phyloP scores from a whole-genome alignment of 768 basidiomycete species.

The Kwoniella europaea region DNA sequence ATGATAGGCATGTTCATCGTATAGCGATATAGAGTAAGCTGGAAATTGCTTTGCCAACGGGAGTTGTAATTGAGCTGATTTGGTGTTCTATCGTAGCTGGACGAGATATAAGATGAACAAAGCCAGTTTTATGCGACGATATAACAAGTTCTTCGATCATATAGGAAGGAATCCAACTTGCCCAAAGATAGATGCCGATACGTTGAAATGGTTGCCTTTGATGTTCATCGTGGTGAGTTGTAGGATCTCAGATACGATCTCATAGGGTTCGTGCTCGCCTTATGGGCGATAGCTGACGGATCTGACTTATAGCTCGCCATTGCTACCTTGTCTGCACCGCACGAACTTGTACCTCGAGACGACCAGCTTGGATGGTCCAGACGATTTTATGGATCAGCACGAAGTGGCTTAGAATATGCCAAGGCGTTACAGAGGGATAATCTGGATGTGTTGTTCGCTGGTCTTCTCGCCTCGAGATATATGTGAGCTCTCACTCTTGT shows the following conservation, averaged over 20 bases:
- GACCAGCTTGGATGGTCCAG: conserved; percentile 56
- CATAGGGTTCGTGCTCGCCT: no score
- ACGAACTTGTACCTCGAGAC: conserved; percentile 50
- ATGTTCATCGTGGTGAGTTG: conserved; percentile 57
- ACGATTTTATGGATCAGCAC: conserved; percentile 55
- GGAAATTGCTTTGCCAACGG: no score
- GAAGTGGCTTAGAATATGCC: conserved; percentile 57
- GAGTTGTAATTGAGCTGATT: not conserved
- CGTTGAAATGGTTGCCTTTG: conserved; percentile 58
- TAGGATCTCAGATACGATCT: no score
- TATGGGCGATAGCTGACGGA: not conserved
- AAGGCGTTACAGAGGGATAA: conserved; percentile 59
- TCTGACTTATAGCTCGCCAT: conserved; percentile 53
- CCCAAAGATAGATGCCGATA: conserved; percentile 56
- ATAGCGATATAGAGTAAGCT: conserved; percentile 51
- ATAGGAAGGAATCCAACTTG: conserved; percentile 52
- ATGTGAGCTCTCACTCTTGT: conserved; percentile 51
- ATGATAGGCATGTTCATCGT: not conserved
- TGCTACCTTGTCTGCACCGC: conserved; percentile 55
- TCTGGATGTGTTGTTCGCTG: conserved; percentile 58
- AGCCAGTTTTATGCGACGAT: conserved; percentile 55
- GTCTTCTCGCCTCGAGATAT: conserved; percentile 58
- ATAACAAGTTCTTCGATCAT: conserved; percentile 56
- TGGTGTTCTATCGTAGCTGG: conserved; percentile 49
- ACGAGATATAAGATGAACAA: conserved; percentile 59